Conservation (phyloP, 2,329 filamentous ascomycete genomes). For the Ophiostoma ulmi region DNA sequence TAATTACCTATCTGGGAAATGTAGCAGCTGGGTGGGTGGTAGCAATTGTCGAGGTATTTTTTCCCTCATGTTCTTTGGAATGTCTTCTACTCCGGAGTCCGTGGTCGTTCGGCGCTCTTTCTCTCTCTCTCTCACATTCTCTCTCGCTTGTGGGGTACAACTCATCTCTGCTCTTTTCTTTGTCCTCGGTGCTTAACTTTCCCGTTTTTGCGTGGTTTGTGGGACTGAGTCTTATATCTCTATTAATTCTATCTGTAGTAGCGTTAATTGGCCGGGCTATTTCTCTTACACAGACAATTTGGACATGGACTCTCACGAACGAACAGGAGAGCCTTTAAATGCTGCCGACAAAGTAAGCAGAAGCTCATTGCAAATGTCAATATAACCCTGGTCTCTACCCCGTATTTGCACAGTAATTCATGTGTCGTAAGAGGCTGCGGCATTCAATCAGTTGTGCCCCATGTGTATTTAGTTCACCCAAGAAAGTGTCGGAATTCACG, state of each 20-base stretch:
- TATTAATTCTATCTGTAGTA: not conserved
- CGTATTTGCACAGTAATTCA: conserved; percentile 9
- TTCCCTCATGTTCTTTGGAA: not conserved
- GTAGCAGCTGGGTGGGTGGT: not conserved
- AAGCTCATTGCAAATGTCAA: not conserved
- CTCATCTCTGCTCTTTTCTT: not conserved
- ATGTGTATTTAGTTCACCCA: not conserved
- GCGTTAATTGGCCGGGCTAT: conserved; percentile 21
- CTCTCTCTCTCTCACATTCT: not conserved
- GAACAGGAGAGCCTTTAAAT: conserved; percentile 2
- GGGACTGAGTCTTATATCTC: not conserved
- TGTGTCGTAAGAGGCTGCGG: not conserved
- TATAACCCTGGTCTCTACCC: not conserved
- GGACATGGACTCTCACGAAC: not conserved
- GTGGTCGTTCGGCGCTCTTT: not conserved
- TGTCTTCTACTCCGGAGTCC: not conserved
- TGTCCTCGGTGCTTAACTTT: conserved; percentile 11
- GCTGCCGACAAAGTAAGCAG: conserved; percentile 3
- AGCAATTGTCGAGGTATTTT: not conserved
- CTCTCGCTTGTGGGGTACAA: not conserved
- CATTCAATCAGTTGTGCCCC: not conserved
- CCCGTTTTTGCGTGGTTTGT: not conserved
- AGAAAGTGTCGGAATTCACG: not conserved
- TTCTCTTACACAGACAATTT: conserved; percentile 25
- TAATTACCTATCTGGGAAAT: conserved; percentile 20